Evolutionary conservation across 176 grass and related monocot genomes (phyloP).

Genomic region (bread wheat (Triticum aestivum)): DNA sequence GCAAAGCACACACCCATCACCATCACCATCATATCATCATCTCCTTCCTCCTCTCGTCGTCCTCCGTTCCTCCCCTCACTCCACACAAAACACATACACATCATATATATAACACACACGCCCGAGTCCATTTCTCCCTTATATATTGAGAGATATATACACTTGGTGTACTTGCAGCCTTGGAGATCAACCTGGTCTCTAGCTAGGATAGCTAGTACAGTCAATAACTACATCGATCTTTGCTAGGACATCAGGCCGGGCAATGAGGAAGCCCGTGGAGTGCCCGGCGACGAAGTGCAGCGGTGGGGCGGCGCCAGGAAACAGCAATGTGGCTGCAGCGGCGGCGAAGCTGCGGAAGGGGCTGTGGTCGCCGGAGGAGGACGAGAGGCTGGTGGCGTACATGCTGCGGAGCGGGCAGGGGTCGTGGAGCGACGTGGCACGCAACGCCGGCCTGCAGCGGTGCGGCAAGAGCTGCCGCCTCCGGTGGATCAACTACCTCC

Average conservation of each 20-base stretch:
- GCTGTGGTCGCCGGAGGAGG: constrained; percentile 98
- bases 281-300: background rate
- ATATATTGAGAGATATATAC: constrained; percentile 10
- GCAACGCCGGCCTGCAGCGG: constrained; percentile 87
- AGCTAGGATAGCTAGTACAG: background rate
- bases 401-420: constrained; percentile 91
- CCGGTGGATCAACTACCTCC: constrained; percentile 98
- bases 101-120: constrained; percentile 37
- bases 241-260: background rate
- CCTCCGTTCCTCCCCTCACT: constrained; percentile 22
- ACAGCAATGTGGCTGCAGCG: constrained; percentile 9
- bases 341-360: constrained; percentile 76
- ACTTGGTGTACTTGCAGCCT: background rate
- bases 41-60: constrained; percentile 28
- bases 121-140: constrained; percentile 27
- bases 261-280: constrained; percentile 83
- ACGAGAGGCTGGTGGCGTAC: constrained; percentile 86
- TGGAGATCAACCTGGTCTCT: constrained; percentile 25
- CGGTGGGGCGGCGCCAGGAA: background rate
- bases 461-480: constrained; percentile 99
- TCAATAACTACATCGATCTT: background rate
- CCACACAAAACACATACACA: constrained; percentile 15
- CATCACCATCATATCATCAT: constrained; percentile 87
- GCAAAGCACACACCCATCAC: constrained; percentile 80
- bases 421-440: constrained; percentile 93